Conservation (phyloP, 2,329 filamentous ascomycete species). For the Sporothrix pseudoabietina region DNA sequence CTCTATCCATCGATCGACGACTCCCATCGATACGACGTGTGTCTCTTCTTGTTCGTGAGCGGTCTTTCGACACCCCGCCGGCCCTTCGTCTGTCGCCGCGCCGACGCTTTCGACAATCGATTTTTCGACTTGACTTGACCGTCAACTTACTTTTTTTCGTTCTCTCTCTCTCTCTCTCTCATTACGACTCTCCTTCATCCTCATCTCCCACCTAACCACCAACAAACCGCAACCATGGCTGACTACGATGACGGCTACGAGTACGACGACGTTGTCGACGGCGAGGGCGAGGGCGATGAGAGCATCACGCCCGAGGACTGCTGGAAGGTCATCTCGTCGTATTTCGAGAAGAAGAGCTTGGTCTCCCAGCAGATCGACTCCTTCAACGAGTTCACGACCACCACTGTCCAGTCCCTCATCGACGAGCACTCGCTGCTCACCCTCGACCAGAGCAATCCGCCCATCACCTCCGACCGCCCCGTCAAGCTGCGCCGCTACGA, state of each 20-base stretch:
- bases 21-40: background rate
- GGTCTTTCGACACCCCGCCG: background rate
- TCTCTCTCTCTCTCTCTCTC: background rate
- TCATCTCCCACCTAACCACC: background rate
- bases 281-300: conserved; percentile 71
- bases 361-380: conserved; percentile 98
- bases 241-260: conserved; percentile 59
- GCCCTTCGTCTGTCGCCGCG: background rate
- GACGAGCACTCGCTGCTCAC: conserved; percentile 89
- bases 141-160: background rate
- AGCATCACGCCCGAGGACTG: conserved; percentile 94
- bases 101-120: background rate
- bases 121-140: conserved; percentile 2
- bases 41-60: background rate
- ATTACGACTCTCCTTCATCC: background rate
- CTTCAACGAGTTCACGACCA: conserved; percentile 94
- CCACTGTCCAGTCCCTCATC: conserved; percentile 92
- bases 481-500: conserved; percentile 90
- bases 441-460: conserved; percentile 89
- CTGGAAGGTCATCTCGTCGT: conserved; percentile 96
- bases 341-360: conserved; percentile 93
- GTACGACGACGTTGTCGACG: conserved; percentile 51
- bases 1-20: conserved; percentile 3
- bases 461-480: conserved; percentile 71
- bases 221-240: conserved; percentile 48